These are phyloP conservation scores for Xylariaceae sp. DNA, from an alignment of 2,329 filamentous ascomycete species.

Conservation along the genomic window DNA sequence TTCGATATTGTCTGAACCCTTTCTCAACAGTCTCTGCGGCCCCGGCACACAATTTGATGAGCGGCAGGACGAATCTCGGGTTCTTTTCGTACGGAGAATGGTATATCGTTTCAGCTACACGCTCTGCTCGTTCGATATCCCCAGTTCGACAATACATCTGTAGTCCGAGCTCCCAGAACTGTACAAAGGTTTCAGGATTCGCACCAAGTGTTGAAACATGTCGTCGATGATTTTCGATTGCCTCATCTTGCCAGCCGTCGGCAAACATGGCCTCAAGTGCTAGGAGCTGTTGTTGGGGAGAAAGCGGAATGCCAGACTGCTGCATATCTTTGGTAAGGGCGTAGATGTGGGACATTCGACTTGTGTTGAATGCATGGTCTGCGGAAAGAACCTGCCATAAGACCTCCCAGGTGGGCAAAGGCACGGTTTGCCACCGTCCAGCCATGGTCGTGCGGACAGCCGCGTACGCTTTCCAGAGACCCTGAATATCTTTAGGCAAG, in stretches of 20 bases:
- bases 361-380: conserved; percentile 46
- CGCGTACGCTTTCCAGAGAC: conserved; percentile 50
- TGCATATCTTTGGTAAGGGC: conserved; percentile 65
- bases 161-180: conserved; percentile 64
- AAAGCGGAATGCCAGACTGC: conserved; percentile 54
- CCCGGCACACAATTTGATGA: conserved; percentile 67
- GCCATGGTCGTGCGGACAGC: conserved; percentile 44
- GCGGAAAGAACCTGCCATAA: conserved; percentile 64
- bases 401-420: conserved; percentile 58
- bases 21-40: conserved; percentile 47
- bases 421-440: conserved; percentile 52
- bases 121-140: conserved; percentile 57
- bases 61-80: conserved; percentile 58
- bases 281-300: conserved; percentile 58
- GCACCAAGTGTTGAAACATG: conserved; percentile 52
- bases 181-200: conserved; percentile 44
- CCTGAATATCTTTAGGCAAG: conserved; percentile 16
- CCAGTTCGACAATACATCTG: conserved; percentile 60
- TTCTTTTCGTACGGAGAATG: conserved; percentile 44
- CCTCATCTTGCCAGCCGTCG: conserved; percentile 57
- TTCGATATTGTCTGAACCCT: conserved; percentile 67
- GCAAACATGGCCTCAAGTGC: conserved; percentile 68
- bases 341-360: conserved; percentile 60
- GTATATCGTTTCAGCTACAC: conserved; percentile 54
- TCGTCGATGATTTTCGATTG: conserved; percentile 62